Conservation (phyloP, 2,329 filamentous ascomycete genomes). For the Monosporascus sp. region DNA sequence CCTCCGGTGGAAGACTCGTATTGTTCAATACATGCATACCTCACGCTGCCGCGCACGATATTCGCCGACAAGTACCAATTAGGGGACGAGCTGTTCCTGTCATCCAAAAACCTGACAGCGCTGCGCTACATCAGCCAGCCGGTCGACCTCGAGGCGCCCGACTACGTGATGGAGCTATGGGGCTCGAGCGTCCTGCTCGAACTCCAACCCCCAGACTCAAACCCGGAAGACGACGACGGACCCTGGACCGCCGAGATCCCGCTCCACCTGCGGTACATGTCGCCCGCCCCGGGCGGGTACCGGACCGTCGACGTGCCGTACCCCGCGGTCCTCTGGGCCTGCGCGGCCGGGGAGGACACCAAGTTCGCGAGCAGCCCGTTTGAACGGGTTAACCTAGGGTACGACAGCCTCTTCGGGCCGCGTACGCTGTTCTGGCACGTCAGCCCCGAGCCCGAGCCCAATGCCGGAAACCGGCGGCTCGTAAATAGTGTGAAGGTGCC, state of each 20-base stretch:
- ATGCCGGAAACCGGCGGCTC: slow-evolving; percentile 29
- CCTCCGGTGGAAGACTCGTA: slow-evolving; percentile 47
- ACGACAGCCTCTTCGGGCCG: slow-evolving; percentile 71
- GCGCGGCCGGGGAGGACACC: slow-evolving; percentile 57
- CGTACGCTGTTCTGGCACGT: slow-evolving; percentile 81
- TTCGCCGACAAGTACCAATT: slow-evolving; percentile 90
- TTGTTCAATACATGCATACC: slow-evolving; percentile 72
- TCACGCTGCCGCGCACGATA: slow-evolving; percentile 74
- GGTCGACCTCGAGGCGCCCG: slow-evolving; percentile 85
- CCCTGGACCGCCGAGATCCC: slow-evolving; percentile 67
- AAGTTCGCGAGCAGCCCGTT: slow-evolving; percentile 78
- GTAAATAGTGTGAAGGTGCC: slow-evolving; percentile 57
- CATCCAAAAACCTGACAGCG: slow-evolving; percentile 69
- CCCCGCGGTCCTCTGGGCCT: slow-evolving; percentile 89
- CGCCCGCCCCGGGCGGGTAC: slow-evolving; percentile 52
- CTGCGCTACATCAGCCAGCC: slow-evolving; percentile 66
- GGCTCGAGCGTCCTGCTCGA: slow-evolving; percentile 74
- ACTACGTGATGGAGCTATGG: slow-evolving; percentile 72
- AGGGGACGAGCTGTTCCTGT: slow-evolving; percentile 66
- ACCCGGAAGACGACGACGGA: slow-evolving; percentile 30
- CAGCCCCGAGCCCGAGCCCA: slow-evolving; percentile 38
- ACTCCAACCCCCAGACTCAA: slow-evolving; percentile 49
- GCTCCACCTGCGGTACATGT: slow-evolving; percentile 78
- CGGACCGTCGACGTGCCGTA: slow-evolving; percentile 60
- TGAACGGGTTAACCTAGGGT: slow-evolving; percentile 77